Evolutionary conservation across 805 yeast species (phyloP).

Genomic region (Cyberlindnera americana): DNA sequence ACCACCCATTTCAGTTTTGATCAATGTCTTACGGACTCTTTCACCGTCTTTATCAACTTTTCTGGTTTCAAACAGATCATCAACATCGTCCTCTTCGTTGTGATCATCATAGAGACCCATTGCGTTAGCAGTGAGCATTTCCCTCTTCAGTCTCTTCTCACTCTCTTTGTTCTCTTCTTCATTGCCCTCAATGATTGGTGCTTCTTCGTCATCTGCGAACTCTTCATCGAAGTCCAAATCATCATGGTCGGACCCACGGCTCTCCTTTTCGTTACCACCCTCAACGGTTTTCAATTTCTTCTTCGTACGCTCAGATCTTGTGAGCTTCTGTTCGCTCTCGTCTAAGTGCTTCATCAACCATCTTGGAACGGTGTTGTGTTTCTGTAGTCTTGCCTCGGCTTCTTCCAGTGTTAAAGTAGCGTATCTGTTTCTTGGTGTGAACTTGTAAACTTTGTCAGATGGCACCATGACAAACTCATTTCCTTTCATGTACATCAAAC

Average conservation of each 20-base stretch:
- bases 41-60: conserved; percentile 89
- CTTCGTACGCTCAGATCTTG: conserved; percentile 47
- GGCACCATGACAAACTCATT: conserved; percentile 81
- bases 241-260: conserved; percentile 76
- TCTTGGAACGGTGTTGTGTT: conserved; percentile 72
- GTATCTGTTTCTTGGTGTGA: conserved; percentile 89
- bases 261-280: conserved; percentile 34
- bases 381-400: conserved; percentile 92
- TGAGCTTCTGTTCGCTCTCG: conserved; percentile 49
- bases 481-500: conserved; percentile 76
- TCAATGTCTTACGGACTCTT: conserved; percentile 76
- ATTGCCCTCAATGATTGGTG: conserved; percentile 93
- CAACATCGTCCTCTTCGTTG: conserved; percentile 55
- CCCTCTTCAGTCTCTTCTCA: conserved; percentile 77
- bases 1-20: conserved; percentile 81
- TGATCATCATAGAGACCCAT: conserved; percentile 59
- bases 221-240: conserved; percentile 95
- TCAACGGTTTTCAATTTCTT: conserved; percentile 48
- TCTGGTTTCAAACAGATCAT: conserved; percentile 70
- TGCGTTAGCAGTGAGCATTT: conserved; percentile 79
- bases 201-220: conserved; percentile 98
- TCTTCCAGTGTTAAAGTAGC: conserved; percentile 93
- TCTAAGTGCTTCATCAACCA: conserved; percentile 94
- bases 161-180: conserved; percentile 93
- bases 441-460: conserved; percentile 88